Evolutionary conservation across 768 basidiomycete genomes (phyloP).

Genomic region (Collybiopsis confluens): DNA sequence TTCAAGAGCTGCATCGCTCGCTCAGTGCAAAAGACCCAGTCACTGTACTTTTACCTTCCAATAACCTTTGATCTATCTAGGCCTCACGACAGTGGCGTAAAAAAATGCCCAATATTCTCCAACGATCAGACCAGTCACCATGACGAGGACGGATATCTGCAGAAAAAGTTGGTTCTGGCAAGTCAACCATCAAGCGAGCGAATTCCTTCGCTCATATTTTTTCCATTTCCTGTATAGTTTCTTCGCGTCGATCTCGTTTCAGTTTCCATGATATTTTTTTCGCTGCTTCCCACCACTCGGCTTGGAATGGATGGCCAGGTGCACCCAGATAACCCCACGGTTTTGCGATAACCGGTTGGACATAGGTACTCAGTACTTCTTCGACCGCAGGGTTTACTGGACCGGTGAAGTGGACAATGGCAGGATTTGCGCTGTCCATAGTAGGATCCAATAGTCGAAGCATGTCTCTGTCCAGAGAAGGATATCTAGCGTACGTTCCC

Average conservation of each 20-base stretch:
- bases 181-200: too few relatives aligned
- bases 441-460: conserved; percentile 31
- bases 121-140: too few relatives aligned
- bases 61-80: too few relatives aligned
- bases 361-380: conserved; percentile 43
- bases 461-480: conserved; percentile 28
- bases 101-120: too few relatives aligned
- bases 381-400: conserved; percentile 43
- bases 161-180: too few relatives aligned
- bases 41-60: too few relatives aligned
- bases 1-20: too few relatives aligned
- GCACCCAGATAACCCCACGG: conserved; percentile 56
- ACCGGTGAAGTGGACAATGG: conserved; percentile 57
- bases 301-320: conserved; percentile 44
- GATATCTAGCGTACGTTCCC: conserved; percentile 43
- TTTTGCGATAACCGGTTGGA: conserved; percentile 52
- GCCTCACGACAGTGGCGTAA: too few relatives aligned
- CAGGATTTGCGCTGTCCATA: conserved; percentile 22
- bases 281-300: conserved; percentile 42
- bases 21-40: too few relatives aligned
- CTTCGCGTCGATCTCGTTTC: background rate
- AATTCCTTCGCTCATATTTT: background rate
- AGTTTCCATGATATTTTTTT: conserved; percentile 38
- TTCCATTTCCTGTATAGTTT: background rate
- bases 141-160: too few relatives aligned